A percentile compares a stretch with the other conserved stretches of the same genome.
Evolutionary conservation across 306 rosid genomes (phyloP).

Genomic region (Alnus rubra): DNA sequence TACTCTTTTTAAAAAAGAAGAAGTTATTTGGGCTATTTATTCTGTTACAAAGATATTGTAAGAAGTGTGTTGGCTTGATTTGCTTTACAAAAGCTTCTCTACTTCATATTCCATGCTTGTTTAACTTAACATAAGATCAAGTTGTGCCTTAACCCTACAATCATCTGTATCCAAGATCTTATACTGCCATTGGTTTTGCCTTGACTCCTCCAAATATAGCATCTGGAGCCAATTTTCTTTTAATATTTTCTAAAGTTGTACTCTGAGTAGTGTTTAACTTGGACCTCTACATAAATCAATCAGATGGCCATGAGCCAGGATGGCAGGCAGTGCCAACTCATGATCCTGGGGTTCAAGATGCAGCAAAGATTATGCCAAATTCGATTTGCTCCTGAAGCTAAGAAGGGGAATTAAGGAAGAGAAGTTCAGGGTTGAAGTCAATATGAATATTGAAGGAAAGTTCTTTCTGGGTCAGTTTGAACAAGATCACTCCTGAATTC

Average conservation of each 20-base stretch:
- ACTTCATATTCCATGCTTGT: neutral
- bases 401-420: too few species aligned
- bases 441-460: conserved; percentile 29
- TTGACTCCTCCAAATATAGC: neutral
- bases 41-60: too few species aligned
- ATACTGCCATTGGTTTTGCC: neutral
- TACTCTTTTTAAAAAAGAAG: too few species aligned
- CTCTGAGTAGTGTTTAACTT: conserved; percentile 3
- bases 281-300: neutral
- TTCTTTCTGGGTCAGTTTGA: conserved; percentile 33
- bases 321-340: conserved; percentile 38
- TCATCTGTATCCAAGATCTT: neutral
- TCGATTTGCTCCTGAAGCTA: too few species aligned
- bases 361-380: conserved; percentile 21
- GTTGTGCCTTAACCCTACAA: neutral
- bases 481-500: conserved; percentile 6
- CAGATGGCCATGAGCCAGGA: conserved; percentile 12
- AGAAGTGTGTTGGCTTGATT: neutral
- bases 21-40: too few species aligned
- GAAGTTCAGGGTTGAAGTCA: too few species aligned
- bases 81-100: neutral
- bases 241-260: conserved; percentile 4
- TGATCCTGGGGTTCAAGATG: conserved; percentile 44
- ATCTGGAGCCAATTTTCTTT: neutral
- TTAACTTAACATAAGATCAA: neutral